Evolutionary conservation across 2,329 filamentous ascomycete genomes (phyloP), one percentile per base, ranked within the genome.

Genomic region (Aspergillus aculeatus): DNA sequence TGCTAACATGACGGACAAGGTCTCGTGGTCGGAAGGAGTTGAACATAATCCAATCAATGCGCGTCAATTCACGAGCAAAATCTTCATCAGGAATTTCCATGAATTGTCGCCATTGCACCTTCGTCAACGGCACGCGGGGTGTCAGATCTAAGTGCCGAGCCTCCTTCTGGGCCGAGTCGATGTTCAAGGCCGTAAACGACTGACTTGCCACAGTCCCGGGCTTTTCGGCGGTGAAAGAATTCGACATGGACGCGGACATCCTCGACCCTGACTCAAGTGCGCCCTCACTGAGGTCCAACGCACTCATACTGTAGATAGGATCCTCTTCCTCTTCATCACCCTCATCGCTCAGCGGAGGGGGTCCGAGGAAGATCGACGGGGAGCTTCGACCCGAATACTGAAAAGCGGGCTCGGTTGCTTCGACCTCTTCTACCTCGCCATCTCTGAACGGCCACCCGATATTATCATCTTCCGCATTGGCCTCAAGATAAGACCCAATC

Each of bases 1-100:
- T 80, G 69, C 89, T 95, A 64, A 97, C 93, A 71, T 97, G 91
- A 4, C 95, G 89, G 47, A 98, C 89, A 52, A 98, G 86, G 76
- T 99, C 95, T 60, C 95, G 90, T 57, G 96, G 90, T 26, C 92
- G 88, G 62, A 98, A 96, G 1, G 92, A 93, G 55, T 91, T 96
- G 75, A 97, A 98, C 89, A 98, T 95, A 74, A 96, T 88, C 94
- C 94, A 98, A 77, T 99, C 95, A 57, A 99, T 96, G 62, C 94
- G 85, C 4, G 95, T 98, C 69, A 99, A 84, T 75, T 99, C 95
- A 61, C 89, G 88, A 16, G 94, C 94, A 66, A 98, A 89, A 52
- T 92, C 86, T 62, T 96, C 91, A 56, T 96, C 89, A 1, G 90
- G 83, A 24, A 89, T 89, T 38, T 91, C 90, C 88, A 98, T 96